Conservation (phyloP, 1,139 yeast species). For the Debaryomycetaceae sp. region DNA sequence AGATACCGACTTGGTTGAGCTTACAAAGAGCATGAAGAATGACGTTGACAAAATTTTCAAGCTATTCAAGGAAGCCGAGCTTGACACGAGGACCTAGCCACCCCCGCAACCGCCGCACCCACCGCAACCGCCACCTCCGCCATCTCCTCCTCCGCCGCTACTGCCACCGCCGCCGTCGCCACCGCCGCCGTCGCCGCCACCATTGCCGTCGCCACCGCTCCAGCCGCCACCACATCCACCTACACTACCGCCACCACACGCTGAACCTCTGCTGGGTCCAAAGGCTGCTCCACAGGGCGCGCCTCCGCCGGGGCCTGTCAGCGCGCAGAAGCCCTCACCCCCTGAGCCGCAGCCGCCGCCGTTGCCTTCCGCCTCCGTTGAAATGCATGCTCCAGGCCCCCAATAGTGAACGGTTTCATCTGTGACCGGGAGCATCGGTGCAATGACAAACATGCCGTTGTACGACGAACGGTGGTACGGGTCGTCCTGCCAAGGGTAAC, state of each 20-base stretch:
- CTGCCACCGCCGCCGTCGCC: constrained; percentile 3
- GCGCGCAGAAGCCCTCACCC: no score
- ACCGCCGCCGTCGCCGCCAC: constrained; percentile 1
- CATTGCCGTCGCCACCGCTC: constrained; percentile 1
- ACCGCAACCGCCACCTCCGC: constrained; percentile 2
- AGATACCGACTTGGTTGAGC: constrained; percentile 55
- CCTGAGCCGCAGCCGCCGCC: constrained; percentile 3
- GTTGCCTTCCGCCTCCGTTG: constrained; percentile 3
- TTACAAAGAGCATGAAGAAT: constrained; percentile 65
- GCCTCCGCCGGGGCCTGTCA: no score
- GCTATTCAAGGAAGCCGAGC: constrained; percentile 42
- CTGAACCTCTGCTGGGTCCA: not conserved
- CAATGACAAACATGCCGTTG: constrained; percentile 4
- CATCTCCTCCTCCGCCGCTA: constrained; percentile 2
- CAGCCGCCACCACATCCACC: constrained; percentile 2
- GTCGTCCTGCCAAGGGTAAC: constrained; percentile 3
- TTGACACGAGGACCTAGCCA: constrained; percentile 5
- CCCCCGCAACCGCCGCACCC: no score
- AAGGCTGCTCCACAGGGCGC: not conserved
- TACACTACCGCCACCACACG: constrained; percentile 4
- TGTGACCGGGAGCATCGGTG: not conserved
- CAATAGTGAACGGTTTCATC: not conserved
- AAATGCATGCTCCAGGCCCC: constrained; percentile 7
- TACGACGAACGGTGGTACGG: not conserved
- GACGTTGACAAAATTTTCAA: constrained; percentile 50